Evolutionary conservation across 2,329 filamentous ascomycete species (phyloP).

Genomic region (Metarhizium sp.): DNA sequence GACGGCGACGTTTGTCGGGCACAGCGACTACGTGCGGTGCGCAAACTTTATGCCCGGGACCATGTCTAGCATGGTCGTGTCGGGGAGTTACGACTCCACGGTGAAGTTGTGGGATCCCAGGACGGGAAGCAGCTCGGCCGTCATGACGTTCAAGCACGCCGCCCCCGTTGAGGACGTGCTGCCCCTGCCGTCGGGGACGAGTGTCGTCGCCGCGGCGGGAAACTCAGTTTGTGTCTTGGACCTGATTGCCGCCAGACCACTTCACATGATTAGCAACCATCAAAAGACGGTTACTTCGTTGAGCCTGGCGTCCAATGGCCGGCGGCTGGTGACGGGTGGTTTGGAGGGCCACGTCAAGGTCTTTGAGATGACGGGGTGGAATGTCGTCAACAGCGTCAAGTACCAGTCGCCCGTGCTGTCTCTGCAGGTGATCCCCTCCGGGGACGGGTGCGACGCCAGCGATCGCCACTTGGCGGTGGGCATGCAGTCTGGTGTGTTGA

Average conservation of each 20-base stretch:
- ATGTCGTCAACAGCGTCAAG: conserved; percentile 89
- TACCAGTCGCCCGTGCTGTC: conserved; percentile 88
- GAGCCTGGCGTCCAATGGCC: conserved; percentile 69
- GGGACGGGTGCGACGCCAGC: conserved; percentile 39
- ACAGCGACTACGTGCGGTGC: conserved; percentile 84
- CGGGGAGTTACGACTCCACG: conserved; percentile 89
- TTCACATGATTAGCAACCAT: conserved; percentile 84
- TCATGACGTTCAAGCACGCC: conserved; percentile 94
- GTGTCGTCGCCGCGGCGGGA: conserved; percentile 73
- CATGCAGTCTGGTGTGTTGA: conserved; percentile 89
- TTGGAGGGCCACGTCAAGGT: conserved; percentile 96
- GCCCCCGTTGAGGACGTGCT: conserved; percentile 83
- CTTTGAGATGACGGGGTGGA: conserved; percentile 90
- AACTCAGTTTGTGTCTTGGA: conserved; percentile 88
- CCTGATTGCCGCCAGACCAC: conserved; percentile 78
- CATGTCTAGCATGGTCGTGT: conserved; percentile 68
- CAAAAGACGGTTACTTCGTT: conserved; percentile 95
- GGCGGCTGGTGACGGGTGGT: conserved; percentile 75
- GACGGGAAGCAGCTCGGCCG: conserved; percentile 52
- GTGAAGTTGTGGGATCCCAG: conserved; percentile 91
- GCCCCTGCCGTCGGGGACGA: conserved; percentile 77
- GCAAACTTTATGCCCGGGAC: conserved; percentile 75
- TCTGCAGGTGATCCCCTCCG: conserved; percentile 56
- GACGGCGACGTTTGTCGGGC: conserved; percentile 70
- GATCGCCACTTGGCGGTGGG: conserved; percentile 93